These are phyloP conservation scores for Neonectria ditissima DNA, from an alignment of 2,329 filamentous ascomycete species.

Conservation along the genomic window DNA sequence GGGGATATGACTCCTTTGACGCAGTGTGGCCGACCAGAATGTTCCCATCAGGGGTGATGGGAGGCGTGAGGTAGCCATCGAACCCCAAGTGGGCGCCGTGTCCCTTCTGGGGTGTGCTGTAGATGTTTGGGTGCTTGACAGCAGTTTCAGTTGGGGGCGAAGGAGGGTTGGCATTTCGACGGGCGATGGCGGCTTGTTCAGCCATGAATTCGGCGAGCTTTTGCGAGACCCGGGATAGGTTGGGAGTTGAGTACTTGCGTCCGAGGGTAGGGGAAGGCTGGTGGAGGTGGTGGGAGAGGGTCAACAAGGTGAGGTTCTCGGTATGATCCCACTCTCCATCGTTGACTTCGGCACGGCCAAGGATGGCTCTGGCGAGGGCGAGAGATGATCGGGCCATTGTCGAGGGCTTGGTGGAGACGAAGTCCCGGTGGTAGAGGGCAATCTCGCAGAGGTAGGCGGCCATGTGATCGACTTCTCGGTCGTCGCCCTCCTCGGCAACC, in stretches of 20 bases:
- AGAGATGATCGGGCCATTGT: slow-evolving; percentile 90
- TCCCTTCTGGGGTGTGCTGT: slow-evolving; percentile 83
- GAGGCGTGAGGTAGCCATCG: slow-evolving; percentile 85
- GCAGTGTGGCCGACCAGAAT: slow-evolving; percentile 61
- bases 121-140: slow-evolving; percentile 69
- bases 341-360: slow-evolving; percentile 81
- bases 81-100: slow-evolving; percentile 72
- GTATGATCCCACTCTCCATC: slow-evolving; percentile 82
- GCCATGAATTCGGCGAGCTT: slow-evolving; percentile 70
- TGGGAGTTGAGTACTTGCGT: slow-evolving; percentile 69
- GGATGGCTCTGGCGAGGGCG: slow-evolving; percentile 86
- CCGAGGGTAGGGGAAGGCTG: slow-evolving; percentile 69
- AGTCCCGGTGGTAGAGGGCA: slow-evolving; percentile 95
- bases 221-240: slow-evolving; percentile 65
- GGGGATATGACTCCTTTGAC: slow-evolving; percentile 62
- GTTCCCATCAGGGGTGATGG: slow-evolving; percentile 82
- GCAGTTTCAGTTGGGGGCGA: slow-evolving; percentile 69
- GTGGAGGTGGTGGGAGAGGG: slow-evolving; percentile 69
- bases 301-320: slow-evolving; percentile 74
- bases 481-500: slow-evolving; percentile 80
- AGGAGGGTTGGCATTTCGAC: slow-evolving; percentile 64
- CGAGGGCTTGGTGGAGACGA: slow-evolving; percentile 91
- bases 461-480: slow-evolving; percentile 94
- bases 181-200: slow-evolving; percentile 68
- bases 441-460: slow-evolving; percentile 94